Base-by-base conservation (phyloP, 805 yeast species). In the Yarrowia hollandica region DNA sequence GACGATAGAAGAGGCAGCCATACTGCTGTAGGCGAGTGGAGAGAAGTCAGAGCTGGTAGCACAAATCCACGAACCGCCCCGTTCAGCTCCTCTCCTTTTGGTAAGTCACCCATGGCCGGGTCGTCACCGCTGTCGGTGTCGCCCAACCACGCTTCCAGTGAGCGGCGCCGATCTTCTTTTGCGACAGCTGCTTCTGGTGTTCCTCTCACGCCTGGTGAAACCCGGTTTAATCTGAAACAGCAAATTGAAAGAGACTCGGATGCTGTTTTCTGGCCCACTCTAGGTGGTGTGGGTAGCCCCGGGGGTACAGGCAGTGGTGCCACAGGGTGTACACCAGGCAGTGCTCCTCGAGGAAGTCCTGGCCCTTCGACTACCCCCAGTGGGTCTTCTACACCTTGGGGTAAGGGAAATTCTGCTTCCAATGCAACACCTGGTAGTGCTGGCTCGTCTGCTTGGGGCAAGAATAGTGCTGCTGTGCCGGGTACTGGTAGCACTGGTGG, bases 231-330 rank as follows among this genome's bases (percentile, higher is more conserved):
- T 4, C 55, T 48, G 22, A 48, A 33, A 10, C 55, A 48, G 34
- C 39, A 31, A 28, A 33, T 48, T 22, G 39, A 48, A 10, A 31
- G 22, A 22, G 55, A 48, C 22, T 48, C 55, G 5, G 39, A 44
- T 10, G 52, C 52, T 1, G 52, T 44, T 15, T 44, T 11, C 38
- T 48, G 55, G 55, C 55, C 55, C 10, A 48, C 55, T 10, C 16
- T 48, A n/a, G 54, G 54, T 2, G 37, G 54, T 8, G 25, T 15
- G 8, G 37, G 26, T 10, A 44, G 54, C 21, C 48, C 48, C 2
- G 48, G 48, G n/a, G n/a, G n/a, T n/a, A n/a, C n/a, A n/a, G n/a
- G n/a, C n/a, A n/a, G n/a, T 4, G 46, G 31, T 15, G 12, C 31
- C 5, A 15, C 44, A 5, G 50, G 50, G 11, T n/a, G 23, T 5